phyloP scores from a whole-genome alignment of 768 basidiomycete species.

The Naganishia antarctica region DNA sequence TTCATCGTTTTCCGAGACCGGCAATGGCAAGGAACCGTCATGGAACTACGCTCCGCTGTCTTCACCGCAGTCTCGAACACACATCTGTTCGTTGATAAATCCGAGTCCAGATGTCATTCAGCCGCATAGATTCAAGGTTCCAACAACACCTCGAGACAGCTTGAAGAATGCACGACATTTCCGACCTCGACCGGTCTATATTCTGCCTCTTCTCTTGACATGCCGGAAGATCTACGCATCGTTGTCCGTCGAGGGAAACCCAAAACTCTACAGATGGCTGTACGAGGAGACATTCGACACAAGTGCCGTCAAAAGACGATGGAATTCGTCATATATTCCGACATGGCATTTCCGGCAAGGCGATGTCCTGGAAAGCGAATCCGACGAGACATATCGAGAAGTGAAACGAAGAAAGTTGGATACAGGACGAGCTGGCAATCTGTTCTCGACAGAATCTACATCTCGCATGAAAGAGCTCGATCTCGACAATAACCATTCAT shows the following conservation, averaged over 20 bases:
- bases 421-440: not conserved
- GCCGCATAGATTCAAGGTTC: not conserved
- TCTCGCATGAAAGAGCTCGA: slow-evolving; percentile 16
- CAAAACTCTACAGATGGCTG: slow-evolving; percentile 38
- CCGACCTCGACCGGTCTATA: slow-evolving; percentile 26
- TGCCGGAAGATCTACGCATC: slow-evolving; percentile 32
- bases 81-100: slow-evolving; percentile 11
- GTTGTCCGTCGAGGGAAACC: slow-evolving; percentile 38
- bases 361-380: not conserved
- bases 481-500: slow-evolving; percentile 37
- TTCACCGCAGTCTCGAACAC: not conserved
- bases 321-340: slow-evolving; percentile 9
- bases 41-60: too few species aligned
- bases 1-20: too few species aligned
- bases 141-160: not conserved
- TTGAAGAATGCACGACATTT: not conserved
- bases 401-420: not conserved
- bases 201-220: slow-evolving; percentile 36
- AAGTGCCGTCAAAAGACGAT: slow-evolving; percentile 40
- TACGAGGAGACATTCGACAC: slow-evolving; percentile 43
- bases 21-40: too few species aligned
- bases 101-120: not conserved
- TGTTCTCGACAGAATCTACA: not conserved
- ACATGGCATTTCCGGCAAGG: slow-evolving; percentile 2
- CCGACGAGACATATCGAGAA: not conserved